These are phyloP conservation scores for Pleurostoma richardsiae DNA, from an alignment of 2,329 filamentous ascomycete species.

Conservation along the genomic window DNA sequence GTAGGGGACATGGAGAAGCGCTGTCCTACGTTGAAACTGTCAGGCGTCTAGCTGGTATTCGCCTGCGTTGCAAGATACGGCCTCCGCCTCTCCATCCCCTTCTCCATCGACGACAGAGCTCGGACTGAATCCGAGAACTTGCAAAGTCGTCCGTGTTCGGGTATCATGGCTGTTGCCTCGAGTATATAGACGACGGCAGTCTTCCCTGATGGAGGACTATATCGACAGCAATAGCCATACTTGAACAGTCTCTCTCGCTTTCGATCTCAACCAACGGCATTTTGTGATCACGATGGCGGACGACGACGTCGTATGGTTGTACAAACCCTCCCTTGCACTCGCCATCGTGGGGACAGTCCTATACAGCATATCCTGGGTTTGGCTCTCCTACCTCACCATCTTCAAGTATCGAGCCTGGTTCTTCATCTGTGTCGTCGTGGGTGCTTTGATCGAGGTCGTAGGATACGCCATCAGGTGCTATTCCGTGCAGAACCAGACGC, in stretches of 20 bases:
- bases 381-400: slow-evolving; percentile 33
- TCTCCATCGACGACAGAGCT: background rate
- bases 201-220: background rate
- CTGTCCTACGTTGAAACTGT: too few relatives aligned
- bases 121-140: background rate
- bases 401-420: slow-evolving; percentile 34
- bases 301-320: slow-evolving; percentile 31
- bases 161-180: too few relatives aligned
- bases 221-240: background rate
- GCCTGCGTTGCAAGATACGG: background rate
- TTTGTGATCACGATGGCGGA: slow-evolving; percentile 14
- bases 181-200: background rate
- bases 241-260: background rate
- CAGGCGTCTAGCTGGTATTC: too few relatives aligned
- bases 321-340: slow-evolving; percentile 34
- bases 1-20: too few relatives aligned
- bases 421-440: slow-evolving; percentile 38
- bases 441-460: slow-evolving; percentile 31
- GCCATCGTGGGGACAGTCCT: slow-evolving; percentile 34
- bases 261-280: background rate
- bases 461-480: slow-evolving; percentile 9
- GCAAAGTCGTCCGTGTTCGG: too few relatives aligned
- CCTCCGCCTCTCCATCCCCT: background rate
- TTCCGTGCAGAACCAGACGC: slow-evolving; percentile 5
- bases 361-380: slow-evolving; percentile 30